Percentiles rank a stretch among this genome's conserved stretches.
Conservation (phyloP, 257 asterid species). For the Solanum habrochaites region DNA sequence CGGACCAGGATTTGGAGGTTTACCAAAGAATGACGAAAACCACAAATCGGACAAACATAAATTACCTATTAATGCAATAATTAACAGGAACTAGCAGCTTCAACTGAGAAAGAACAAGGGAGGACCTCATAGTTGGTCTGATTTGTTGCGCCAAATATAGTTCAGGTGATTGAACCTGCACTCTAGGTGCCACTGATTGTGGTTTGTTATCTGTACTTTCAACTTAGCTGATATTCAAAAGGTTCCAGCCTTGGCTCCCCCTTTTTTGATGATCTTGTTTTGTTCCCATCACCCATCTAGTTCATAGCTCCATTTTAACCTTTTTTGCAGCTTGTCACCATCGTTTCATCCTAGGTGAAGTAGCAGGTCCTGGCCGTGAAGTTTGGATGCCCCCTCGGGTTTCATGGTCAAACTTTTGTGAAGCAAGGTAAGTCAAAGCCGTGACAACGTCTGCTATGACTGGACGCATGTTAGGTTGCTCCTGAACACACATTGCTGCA, state of each 20-base stretch:
- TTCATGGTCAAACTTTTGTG: slow-evolving; percentile 46
- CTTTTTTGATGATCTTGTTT: neutral
- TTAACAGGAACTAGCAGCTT: neutral
- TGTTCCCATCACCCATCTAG: neutral
- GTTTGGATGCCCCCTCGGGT: slow-evolving; percentile 23
- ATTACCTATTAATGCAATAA: neutral
- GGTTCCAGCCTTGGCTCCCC: neutral
- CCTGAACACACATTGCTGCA: slow-evolving; percentile 93
- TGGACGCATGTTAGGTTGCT: slow-evolving; percentile 68
- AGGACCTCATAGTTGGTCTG: neutral
- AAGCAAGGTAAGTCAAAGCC: slow-evolving; percentile 66
- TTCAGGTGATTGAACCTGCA: neutral
- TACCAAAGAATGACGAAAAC: neutral
- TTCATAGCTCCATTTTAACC: neutral
- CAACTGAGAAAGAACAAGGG: neutral
- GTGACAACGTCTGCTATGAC: slow-evolving; percentile 81
- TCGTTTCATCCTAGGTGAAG: slow-evolving; percentile 48
- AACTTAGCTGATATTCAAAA: neutral
- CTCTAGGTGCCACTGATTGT: neutral
- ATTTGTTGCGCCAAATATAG: neutral
- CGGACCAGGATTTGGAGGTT: neutral
- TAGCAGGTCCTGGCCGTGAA: slow-evolving; percentile 29
- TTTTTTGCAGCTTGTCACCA: slow-evolving; percentile 19
- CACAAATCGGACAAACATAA: neutral
- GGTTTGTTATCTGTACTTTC: neutral